A percentile compares a stretch with the other conserved stretches of the same genome.
phyloP scores from a whole-genome alignment of 345 rosid genomes.

The Moringa oleifera region DNA sequence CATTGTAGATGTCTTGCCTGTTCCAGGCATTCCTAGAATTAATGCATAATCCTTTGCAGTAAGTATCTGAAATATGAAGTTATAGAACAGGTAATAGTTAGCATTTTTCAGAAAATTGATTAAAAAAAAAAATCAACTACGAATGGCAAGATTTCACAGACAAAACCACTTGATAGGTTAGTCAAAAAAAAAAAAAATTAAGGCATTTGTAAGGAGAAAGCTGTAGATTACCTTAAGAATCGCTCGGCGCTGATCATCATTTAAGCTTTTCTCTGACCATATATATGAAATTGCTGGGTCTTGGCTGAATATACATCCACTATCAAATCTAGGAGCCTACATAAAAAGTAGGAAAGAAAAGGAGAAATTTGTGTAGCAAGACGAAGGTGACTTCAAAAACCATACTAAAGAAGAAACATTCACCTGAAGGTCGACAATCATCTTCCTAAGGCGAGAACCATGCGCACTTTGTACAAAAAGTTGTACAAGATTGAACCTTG shows the following conservation, averaged over 20 bases:
- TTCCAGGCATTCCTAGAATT: conserved; percentile 99
- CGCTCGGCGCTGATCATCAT: conserved; percentile 95
- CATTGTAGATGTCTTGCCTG: conserved; percentile 97
- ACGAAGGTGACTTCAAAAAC: conserved; percentile 8
- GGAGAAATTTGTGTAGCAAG: conserved; percentile 8
- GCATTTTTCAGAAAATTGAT: conserved; percentile 2
- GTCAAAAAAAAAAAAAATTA: background rate
- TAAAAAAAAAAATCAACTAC: no score
- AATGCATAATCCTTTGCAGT: conserved; percentile 90
- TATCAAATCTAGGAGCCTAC: conserved; percentile 94
- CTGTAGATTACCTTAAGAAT: conserved; percentile 68
- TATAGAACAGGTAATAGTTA: conserved; percentile 9
- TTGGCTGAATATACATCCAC: conserved; percentile 84
- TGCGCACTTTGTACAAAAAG: conserved; percentile 56
- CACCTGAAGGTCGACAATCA: conserved; percentile 93
- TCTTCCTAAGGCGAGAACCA: conserved; percentile 72
- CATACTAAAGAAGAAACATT: conserved; percentile 21
- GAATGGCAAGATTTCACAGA: background rate
- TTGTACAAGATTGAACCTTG: conserved; percentile 87
- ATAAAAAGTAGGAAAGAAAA: conserved; percentile 14
- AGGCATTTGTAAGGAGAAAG: conserved; percentile 13
- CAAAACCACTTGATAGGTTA: conserved; percentile 10
- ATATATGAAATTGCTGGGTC: conserved; percentile 95
- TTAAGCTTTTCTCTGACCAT: conserved; percentile 81
- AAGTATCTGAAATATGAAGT: conserved; percentile 61